Evolutionary conservation across 345 rosid species (phyloP), one percentile per base, ranked within the genome.

Genomic region (Aquilaria sinensis): DNA sequence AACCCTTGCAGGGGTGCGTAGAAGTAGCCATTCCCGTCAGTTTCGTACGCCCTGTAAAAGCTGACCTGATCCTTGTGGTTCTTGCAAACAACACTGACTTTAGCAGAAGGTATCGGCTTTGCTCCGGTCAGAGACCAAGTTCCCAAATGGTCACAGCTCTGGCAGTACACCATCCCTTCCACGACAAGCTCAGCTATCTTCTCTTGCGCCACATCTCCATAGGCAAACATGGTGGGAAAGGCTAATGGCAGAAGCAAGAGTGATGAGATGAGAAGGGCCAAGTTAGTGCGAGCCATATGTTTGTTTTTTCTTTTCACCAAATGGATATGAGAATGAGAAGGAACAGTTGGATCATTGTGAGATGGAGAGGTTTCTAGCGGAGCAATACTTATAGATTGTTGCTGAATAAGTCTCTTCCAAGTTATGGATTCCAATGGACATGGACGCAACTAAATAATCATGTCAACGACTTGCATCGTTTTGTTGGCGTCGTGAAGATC

Each of bases 141-240:
- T 10, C 96, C 93, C 50, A 11, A 74, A 29, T 79, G 57, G 30
- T 81, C 73, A 61, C 96, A 89, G 70, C 85, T 68, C 70, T 92
- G 98, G 73, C 96, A 89, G 57, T 89, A 92, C 33, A 92, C 96
- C 72, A 81, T 79, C 53, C 96, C 98, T 77, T 89, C 96, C 9
- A 92, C 83, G 29, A 75, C 83, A 3, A 84, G 88, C 29, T 78
- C 84, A 31, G 67, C 65, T 50, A 71, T 63, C 74, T 69, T 82
- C 52, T 66, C 75, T 47, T 65, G 47, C 30, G 69, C 62, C 47
- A 57, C 34, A 63, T 60, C 71, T 60, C 60, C 78, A 63, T 77
- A 14, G 14, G 83, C 62, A 1, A 67, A 43, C 12, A 14, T 31
- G 30, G 69, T 51, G 32, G 74, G 53, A 57, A 77, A 69, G 47